Evolutionary conservation across 2,329 filamentous ascomycete species (phyloP), one percentile per base, ranked within the genome.

Genomic region (Ramularia collo-cygni): DNA sequence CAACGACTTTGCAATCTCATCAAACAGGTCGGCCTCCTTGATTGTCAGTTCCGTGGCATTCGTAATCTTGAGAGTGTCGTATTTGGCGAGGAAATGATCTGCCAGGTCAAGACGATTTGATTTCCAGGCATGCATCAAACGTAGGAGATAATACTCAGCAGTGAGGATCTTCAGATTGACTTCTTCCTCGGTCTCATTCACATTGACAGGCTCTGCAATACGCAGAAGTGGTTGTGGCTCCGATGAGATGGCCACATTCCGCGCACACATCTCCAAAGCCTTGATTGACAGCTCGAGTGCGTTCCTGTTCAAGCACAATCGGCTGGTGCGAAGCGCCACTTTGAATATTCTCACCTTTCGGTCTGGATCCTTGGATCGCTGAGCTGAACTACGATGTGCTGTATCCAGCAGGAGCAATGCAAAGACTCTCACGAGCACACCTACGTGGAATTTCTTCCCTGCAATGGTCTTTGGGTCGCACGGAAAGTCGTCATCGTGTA

Each of bases 41-140:
- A 89, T 82, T 2, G 72, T 68, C n/a, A 56, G 34, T 1, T 70
- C 70, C 2, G 61, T 46, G 0, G 71, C 60, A 30, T 79, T 71
- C 2, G 76, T 57, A 1, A 57, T 38, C 37, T 53, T 15, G 53
- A 55, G 27, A 52, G 60, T n/a, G 45, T 64, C 52, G 33, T 77
- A 63, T 52, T 84, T 84, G 26, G 62, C 63, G 60, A 82, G 89
- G 70, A 92, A 78, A 59, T 86, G 78, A 39, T 94, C 85, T 18
- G 85, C 85, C 34, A 88, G 74, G 42, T 90, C 83, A 10, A 83
- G 68, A 28, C 81, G 76, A 28, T 76, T 71, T 55, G 88, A 80
- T 52, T 79, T 78, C 79, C 82, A 94, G 63, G 87, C 86, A 61
- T 92, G 60, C 21, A 74, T 71, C 27, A 78, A 78, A 21, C 84